Evolutionary conservation across 2,329 filamentous ascomycete species (phyloP), one percentile per base, ranked within the genome.

Genomic region (Bipolaris sorokiniana): DNA sequence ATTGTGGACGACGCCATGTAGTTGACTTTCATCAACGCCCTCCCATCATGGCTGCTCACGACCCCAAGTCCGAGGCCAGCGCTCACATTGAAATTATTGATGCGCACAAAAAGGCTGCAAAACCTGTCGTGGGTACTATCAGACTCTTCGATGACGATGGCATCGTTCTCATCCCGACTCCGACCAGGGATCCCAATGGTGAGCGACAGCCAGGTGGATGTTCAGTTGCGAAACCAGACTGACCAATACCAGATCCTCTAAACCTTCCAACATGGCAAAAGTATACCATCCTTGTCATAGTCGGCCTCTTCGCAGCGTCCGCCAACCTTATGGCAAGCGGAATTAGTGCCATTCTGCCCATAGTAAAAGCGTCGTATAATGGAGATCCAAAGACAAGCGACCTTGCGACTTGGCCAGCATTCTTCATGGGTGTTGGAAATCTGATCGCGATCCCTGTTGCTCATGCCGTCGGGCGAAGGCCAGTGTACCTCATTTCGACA

Each of bases 91-190:
- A 61, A 22, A 58, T 58, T 45, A 16, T 61, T 5, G 54, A 48
- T 18, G 54, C 54, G 9, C 54, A 61, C 7, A 61, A 58, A 31
- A 61, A 58, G 36, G 58, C 54, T n/a, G 31, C 50, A n/a, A 61
- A 54, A 48, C 54, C 58, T 13, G 54, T 61, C n/a, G 54, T 61
- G 16, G 56, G 55, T 31, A 59, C 56, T n/a, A 61, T 59, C 33
- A 59, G 23, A 26, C 36, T 61, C 6, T 55, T 37, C 40, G 56
- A 56, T 20, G 59, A 59, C 22, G 56, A 51, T 7, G 52, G 56
- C 40, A 61, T 59, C 11, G 56, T 59, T n/a, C 56, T 61, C 31
- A 59, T 61, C 23, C 59, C 59, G 7, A 61, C 59, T 6, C 59
- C 59, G 7, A 59, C 26, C 34, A 47, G 37, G 18, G 59, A 61